Evolutionary conservation across 208 protist species (phyloP), one percentile per base, ranked within the genome.

Genomic region (Leishmania braziliensis): DNA sequence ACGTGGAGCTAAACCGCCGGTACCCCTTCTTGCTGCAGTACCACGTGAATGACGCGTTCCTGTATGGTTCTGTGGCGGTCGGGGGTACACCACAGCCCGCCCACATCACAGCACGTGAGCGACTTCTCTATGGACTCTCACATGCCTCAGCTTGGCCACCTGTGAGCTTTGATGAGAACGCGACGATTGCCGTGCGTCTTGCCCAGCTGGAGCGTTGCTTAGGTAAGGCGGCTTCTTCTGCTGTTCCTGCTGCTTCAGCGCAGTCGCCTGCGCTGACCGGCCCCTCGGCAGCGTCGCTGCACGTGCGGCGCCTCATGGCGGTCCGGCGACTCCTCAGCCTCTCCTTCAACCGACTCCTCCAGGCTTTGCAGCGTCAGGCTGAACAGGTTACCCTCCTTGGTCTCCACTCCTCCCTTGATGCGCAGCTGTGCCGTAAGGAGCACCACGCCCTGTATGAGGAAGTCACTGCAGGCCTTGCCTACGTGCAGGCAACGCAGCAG

Each of bases 21-120:
- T 95, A 90, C 70, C 66, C 80, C 5, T 96, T 94, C 81, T 72
- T 96, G 43, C 86, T 96, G 23, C 78, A 78, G 48, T 84, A 84
- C 39, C 82, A 82, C 77, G 66, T 75, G 43, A 36, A 63, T 26
- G 78, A 75, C 0, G 20, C 82, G 26, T 73, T 85, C 53, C 65
- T 56, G 62, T 46, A 62, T 9, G 51, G 73, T 33, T 54, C 46
- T 18, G 46, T 3, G 23, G 6, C 26, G 23, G 46, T 46, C 63
- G 68, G 10, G 2, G 68, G 50, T 20, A 12, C 18, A 46, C 18
- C 66, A 29, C n/a, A 18, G 33, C 58, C 36, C 29, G 69, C 20
- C 20, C 8, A 33, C n/a, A 56, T 36, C n/a, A 82, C 53, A 3
- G 58, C 80, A 12, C 80, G 73, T 33, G 84, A 87, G 75, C 68